Percentiles rank a stretch among this genome's conserved stretches.
Evolutionary conservation across 495 filamentous ascomycete genomes (phyloP).

Genomic region (Pseudoneurospora amorphoporcata): DNA sequence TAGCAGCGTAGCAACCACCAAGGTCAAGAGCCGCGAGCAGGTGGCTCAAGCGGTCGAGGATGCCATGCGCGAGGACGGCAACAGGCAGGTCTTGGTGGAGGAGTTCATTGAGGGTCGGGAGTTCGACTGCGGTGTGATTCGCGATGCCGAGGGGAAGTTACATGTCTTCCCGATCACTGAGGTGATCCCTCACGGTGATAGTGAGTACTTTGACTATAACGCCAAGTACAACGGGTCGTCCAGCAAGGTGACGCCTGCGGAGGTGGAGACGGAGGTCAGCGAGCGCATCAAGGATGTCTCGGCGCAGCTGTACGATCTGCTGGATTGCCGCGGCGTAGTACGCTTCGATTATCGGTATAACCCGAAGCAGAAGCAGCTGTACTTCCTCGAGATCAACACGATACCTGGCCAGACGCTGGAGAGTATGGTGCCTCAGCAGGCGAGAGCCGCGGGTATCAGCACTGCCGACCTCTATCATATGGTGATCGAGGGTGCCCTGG

Average conservation of each 20-base stretch:
- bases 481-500: neutral
- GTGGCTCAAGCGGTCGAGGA: neutral
- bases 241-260: neutral
- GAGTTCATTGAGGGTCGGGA: neutral
- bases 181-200: neutral
- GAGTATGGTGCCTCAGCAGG: neutral
- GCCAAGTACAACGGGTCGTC: neutral
- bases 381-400: neutral
- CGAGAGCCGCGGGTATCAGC: neutral
- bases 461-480: neutral
- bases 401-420: neutral
- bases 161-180: neutral
- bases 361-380: neutral
- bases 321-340: neutral
- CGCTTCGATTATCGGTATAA: neutral
- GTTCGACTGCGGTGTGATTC: neutral
- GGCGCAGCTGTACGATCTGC: neutral
- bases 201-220: neutral
- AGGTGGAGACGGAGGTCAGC: neutral
- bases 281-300: neutral
- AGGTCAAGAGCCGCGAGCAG: neutral
- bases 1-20: neutral
- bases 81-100: neutral
- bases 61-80: neutral
- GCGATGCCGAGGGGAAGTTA: neutral